These are phyloP conservation scores for Cylindrotheca closterium DNA, from an alignment of 108 stramenopile genomes.

Conservation along the genomic window DNA sequence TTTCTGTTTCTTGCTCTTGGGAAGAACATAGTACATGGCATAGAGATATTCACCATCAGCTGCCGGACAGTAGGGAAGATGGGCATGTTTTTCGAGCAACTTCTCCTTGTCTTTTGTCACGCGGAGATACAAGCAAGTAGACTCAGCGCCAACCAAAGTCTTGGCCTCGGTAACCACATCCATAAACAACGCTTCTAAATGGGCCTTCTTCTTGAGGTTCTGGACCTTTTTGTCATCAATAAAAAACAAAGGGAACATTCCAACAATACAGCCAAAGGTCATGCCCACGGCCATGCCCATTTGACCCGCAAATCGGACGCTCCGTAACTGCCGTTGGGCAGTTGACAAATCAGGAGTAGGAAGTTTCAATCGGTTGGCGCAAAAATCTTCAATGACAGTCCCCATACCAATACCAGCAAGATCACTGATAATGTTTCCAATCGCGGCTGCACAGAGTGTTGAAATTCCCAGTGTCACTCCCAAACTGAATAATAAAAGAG, in stretches of 20 bases:
- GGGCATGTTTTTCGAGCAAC: not conserved
- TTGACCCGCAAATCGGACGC: slow-evolving; percentile 68
- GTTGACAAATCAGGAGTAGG: slow-evolving; percentile 64
- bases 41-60: slow-evolving; percentile 48
- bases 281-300: slow-evolving; percentile 87
- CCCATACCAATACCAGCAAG: slow-evolving; percentile 86
- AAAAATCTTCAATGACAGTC: slow-evolving; percentile 86
- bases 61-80: slow-evolving; percentile 17
- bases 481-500: no score
- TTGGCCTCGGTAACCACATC: slow-evolving; percentile 67
- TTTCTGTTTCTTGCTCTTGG: not conserved
- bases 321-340: slow-evolving; percentile 76
- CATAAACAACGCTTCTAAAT: slow-evolving; percentile 43
- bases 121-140: slow-evolving; percentile 48
- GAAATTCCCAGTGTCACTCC: slow-evolving; percentile 92
- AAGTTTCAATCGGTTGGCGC: slow-evolving; percentile 39
- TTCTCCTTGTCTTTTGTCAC: slow-evolving; percentile 11
- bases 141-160: slow-evolving; percentile 58
- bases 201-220: slow-evolving; percentile 40
- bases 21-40: slow-evolving; percentile 44
- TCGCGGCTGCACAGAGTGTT: slow-evolving; percentile 95
- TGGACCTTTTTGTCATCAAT: slow-evolving; percentile 47
- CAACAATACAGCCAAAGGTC: slow-evolving; percentile 91
- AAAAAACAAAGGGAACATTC: slow-evolving; percentile 94
- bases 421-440: slow-evolving; percentile 87